phyloP scores from a whole-genome alignment of 1,284 basidiomycete genomes.

The Tremellales sp. region DNA sequence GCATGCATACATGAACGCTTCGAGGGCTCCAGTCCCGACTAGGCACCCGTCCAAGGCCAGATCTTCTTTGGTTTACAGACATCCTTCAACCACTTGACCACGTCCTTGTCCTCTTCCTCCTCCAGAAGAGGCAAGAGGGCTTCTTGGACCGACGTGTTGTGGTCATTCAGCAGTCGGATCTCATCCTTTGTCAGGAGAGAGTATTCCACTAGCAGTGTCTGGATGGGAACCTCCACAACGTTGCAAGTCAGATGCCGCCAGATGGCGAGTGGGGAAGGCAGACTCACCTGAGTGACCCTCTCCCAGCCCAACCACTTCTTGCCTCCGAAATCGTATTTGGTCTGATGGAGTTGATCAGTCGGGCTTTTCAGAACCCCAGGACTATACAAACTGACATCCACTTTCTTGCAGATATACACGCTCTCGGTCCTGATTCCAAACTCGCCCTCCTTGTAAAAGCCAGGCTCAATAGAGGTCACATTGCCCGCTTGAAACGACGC shows the following conservation, averaged over 20 bases:
- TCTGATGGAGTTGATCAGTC: constrained; percentile 48
- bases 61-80: constrained; percentile 43
- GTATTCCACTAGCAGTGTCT: constrained; percentile 83
- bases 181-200: constrained; percentile 79
- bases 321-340: constrained; percentile 66
- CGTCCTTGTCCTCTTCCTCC: constrained; percentile 39
- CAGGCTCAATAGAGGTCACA: constrained; percentile 70
- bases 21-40: too few species aligned
- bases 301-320: constrained; percentile 81
- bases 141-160: constrained; percentile 74
- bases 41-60: constrained; percentile 42
- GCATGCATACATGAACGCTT: too few species aligned
- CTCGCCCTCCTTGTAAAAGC: constrained; percentile 65
- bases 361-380: background rate
- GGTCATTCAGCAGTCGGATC: constrained; percentile 84
- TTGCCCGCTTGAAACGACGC: constrained; percentile 73
- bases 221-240: constrained; percentile 72
- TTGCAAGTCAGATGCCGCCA: background rate
- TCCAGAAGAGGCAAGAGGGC: constrained; percentile 65
- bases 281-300: constrained; percentile 63
- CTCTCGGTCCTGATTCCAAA: constrained; percentile 91
- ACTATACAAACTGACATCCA: constrained; percentile 55
- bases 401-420: constrained; percentile 64
- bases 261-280: background rate
- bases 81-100: constrained; percentile 44